Base-by-base conservation (phyloP, 1,284 basidiomycete genomes). In the Austroboletus niveus region DNA sequence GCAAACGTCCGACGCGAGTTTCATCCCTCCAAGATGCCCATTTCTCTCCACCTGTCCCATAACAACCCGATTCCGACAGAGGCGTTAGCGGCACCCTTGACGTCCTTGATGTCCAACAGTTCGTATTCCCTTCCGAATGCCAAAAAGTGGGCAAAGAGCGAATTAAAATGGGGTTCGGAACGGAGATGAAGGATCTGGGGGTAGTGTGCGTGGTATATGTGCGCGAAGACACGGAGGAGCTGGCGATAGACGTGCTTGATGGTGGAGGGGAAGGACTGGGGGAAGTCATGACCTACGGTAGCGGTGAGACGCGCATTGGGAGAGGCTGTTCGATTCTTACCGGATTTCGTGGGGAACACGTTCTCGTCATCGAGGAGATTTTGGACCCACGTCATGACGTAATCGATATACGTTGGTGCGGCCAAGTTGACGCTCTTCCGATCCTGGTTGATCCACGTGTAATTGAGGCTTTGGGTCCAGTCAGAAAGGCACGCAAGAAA, bases 311-410 rank as follows among this genome's bases (percentile, higher is more conserved):
- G 47, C 15, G 12, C 22, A 17, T 0, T 10, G 27, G 48, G 5
- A 17, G 20, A 14, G 42, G 15, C 3, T n/a, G 22, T 8, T 15
- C 32, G 3, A 38, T 43, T 69, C 79, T 59, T 66, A 89, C 94
- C 90, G 42, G 92, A 89, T 74, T 97, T 98, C 8, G 95, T 98
- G 2, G 96, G 96, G 75, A 99, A 99, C 29, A 90, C 86, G 54
- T 76, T 82, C 64, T 98, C 94, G 71, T 98, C 96, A 61, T 94
- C 89, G 35, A 98, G 79, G 29, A 97, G 76, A 63, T 95, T 95
- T 65, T 98, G 94, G 6, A 97, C 83, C 95, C 95, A 98, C 11
- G 93, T 95, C 91, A 98, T 95, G 58, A 98, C 95, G 69, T 96
- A 99, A 75, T 99, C 96, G 58, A 98, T 95, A 72, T 99, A 98